Evolutionary conservation across 306 rosid genomes (phyloP), one percentile per base, ranked within the genome.

Genomic region (Spatholobus suberectus): DNA sequence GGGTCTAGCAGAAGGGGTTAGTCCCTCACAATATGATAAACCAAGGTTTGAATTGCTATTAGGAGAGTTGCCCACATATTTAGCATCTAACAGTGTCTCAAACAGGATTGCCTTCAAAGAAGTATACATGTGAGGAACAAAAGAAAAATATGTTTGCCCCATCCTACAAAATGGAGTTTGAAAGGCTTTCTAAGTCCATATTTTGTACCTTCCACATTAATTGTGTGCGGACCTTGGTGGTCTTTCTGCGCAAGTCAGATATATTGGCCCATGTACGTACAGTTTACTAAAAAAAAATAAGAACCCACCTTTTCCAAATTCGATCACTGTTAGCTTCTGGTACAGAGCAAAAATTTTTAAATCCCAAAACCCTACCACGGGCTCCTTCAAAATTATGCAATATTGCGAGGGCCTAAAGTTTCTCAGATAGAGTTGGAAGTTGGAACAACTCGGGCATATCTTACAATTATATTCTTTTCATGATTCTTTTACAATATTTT

Each of bases 361-460:
- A 47, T 66, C 75, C 41, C 29, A 67, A 17, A 68, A 68, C 62
- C 73, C 15, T 68, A 5, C 29, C 5, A 17, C 21, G 35, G 76
- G 51, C 8, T 82, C 18, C 0, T 23, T 21, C 2, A 69, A 46
- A 58, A 57, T 76, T 76, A 24, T 14, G 65, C 49, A 68, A 59
- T 37, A 49, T 51, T 41, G n/a, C 0, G 55, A 68, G 29, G 71
- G 47, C 52, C 63, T 29, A 67, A 41, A 70, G 70, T 54, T 76
- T 44, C 38, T 76, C 26, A 43, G 59, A 80, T 44, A 14, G 43
- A 76, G 61, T 55, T 80, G 87, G 84, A 79, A 59, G 77, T 67
- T 85, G 81, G 84, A 82, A 49, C 46, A 78, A 71, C 51, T 65
- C 38, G 29, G 84, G 78, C 79, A 86, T 82, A 86, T 82, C 78